Evolutionary conservation across 2,329 filamentous ascomycete species (phyloP).

Genomic region (Botryosphaeria dothidea): DNA sequence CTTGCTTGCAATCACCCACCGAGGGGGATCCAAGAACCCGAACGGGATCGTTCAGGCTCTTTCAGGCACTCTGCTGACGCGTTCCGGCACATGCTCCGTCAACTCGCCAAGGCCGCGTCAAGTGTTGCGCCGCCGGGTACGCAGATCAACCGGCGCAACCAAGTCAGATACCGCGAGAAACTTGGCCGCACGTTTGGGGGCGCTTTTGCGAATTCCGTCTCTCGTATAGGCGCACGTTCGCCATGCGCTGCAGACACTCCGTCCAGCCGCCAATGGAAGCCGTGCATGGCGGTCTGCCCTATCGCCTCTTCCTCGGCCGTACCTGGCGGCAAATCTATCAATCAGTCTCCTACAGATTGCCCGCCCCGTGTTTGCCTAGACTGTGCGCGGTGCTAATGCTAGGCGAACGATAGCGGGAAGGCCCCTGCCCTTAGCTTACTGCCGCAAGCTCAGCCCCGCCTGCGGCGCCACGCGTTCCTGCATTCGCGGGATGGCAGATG

Average conservation of each 20-base stretch:
- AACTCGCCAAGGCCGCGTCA: constrained; percentile 4
- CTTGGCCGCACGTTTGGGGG: neutral
- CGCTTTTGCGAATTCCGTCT: neutral
- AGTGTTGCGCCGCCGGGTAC: neutral
- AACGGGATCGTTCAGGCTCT: neutral
- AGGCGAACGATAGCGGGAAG: neutral
- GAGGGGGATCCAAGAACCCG: neutral
- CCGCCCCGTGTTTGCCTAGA: neutral
- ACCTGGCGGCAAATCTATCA: constrained; percentile 9
- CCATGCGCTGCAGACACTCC: neutral
- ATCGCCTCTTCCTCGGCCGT: neutral
- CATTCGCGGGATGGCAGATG: neutral
- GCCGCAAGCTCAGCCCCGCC: neutral
- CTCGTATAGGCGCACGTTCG: neutral
- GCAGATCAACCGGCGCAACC: constrained; percentile 6
- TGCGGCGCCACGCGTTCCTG: constrained; percentile 11
- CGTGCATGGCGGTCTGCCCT: neutral
- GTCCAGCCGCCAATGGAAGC: neutral
- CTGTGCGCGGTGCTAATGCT: neutral
- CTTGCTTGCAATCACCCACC: too few relatives aligned
- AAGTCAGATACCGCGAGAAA: neutral
- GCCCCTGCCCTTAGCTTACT: neutral
- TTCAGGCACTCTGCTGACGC: constrained; percentile 5
- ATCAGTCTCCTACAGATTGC: too few relatives aligned
- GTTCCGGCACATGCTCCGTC: neutral